Percentiles rank a stretch among this genome's conserved stretches.
Conservation (phyloP, 2,329 filamentous ascomycete species). For the Ophiosphaerella korrae region DNA sequence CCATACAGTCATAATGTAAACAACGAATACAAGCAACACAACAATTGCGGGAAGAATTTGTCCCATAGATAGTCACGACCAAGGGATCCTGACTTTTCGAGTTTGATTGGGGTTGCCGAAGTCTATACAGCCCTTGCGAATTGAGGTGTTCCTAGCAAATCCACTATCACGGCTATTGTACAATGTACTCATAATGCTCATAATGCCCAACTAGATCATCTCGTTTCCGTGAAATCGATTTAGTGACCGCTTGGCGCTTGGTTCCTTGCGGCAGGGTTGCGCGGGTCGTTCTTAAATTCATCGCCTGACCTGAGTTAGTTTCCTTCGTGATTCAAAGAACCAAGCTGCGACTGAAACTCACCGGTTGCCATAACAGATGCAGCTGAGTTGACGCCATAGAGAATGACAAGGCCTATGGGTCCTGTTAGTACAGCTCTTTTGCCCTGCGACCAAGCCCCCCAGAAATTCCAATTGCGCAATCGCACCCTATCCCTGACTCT, state of each 20-base stretch:
- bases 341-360: constrained; percentile 55
- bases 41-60: too few species aligned
- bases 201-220: constrained; percentile 15
- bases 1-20: too few species aligned
- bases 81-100: constrained; percentile 4
- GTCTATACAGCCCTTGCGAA: constrained; percentile 42
- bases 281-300: constrained; percentile 96
- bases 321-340: not conserved
- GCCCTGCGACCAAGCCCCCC: not conserved
- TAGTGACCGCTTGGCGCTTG: constrained; percentile 36
- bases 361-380: constrained; percentile 78
- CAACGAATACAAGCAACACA: too few species aligned
- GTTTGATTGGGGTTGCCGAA: constrained; percentile 24
- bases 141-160: constrained; percentile 12
- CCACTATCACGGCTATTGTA: constrained; percentile 42
- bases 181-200: constrained; percentile 34
- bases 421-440: constrained; percentile 22
- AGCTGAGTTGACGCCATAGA: constrained; percentile 88
- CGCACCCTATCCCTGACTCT: constrained; percentile 11
- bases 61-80: too few species aligned
- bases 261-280: constrained; percentile 67
- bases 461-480: constrained; percentile 1
- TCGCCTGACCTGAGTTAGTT: constrained; percentile 64
- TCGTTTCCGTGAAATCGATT: constrained; percentile 16
- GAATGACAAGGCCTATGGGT: constrained; percentile 74